Evolutionary conservation across 495 filamentous ascomycete species (phyloP), one percentile per base, ranked within the genome.

Genomic region (Penicillium angulare): DNA sequence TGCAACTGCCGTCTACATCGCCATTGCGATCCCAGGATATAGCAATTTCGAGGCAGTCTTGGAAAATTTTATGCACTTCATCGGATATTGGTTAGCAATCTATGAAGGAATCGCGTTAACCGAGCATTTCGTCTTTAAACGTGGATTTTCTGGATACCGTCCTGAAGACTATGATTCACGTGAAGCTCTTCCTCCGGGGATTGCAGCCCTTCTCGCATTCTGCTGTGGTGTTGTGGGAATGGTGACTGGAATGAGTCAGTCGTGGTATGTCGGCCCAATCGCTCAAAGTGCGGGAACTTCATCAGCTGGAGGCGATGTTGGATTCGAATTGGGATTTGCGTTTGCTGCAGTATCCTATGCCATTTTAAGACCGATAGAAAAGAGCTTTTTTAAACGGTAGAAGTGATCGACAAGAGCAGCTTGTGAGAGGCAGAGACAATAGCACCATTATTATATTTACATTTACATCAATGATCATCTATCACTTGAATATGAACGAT

Each of bases 51-150:
- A 79, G 54, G 50, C 58, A 33, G 78, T 63, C 24, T 59, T 83
- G 3, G 73, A 80, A 60, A 79, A 81, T 51, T 79, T 82, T 48
- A 55, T 82, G 13, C 65, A 73, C 3, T 57, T 82, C 29, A 82
- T 83, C 23, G 78, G 72, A 7, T 83, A 82, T 51, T 83, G 79
- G 79, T 69, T 67, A 31, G 77, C 78, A 2, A 76, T 78, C 0
- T 83, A 79, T 43, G 62, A 79, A 27, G 74, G 67, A 0, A 68
- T 81, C 13, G 61, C 80, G 5, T 23, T 78, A 3, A 68, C 67
- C 2, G 80, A 83, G 53, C 76, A 80, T 42, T 59, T 76, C 8
- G 53, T 74, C 16, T 79, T 80, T 24, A 65, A 77, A 3, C 42
- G 50, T 10, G 60, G 53, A 5, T 55, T 54, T 29, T 55, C 56